phyloP scores from a whole-genome alignment of 495 filamentous ascomycete genomes.

The Daldinia childiae region DNA sequence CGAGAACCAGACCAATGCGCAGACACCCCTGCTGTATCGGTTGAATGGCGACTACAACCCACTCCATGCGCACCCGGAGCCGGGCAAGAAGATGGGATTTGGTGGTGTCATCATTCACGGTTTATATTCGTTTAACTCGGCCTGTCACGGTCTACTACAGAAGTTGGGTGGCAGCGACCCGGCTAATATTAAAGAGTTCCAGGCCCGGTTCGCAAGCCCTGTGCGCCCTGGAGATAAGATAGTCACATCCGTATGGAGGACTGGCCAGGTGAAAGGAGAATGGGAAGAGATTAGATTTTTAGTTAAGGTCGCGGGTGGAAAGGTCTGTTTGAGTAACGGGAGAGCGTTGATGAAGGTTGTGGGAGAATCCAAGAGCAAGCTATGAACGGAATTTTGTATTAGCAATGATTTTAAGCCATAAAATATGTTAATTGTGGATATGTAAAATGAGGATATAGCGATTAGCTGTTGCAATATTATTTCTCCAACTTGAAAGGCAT shows the following conservation, averaged over 20 bases:
- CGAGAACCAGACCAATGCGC: constrained; percentile 69
- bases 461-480: neutral
- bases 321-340: constrained; percentile 85
- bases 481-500: neutral
- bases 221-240: constrained; percentile 80
- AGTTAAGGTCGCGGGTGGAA: constrained; percentile 74
- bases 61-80: constrained; percentile 84
- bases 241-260: constrained; percentile 70
- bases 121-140: constrained; percentile 82
- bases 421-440: neutral
- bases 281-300: constrained; percentile 86
- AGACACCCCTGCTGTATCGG: constrained; percentile 80
- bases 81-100: constrained; percentile 88
- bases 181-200: constrained; percentile 82
- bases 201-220: constrained; percentile 85
- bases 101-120: constrained; percentile 90
- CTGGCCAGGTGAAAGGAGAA: constrained; percentile 70
- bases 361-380: constrained; percentile 66
- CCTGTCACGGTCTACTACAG: constrained; percentile 78
- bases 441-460: neutral
- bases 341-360: constrained; percentile 77
- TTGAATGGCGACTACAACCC: constrained; percentile 95
- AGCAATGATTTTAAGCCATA: neutral
- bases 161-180: constrained; percentile 79
- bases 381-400: constrained; percentile 54